These are phyloP conservation scores for Papiliotrema fonsecae DNA, from an alignment of 1,284 basidiomycete species.

Conservation along the genomic window DNA sequence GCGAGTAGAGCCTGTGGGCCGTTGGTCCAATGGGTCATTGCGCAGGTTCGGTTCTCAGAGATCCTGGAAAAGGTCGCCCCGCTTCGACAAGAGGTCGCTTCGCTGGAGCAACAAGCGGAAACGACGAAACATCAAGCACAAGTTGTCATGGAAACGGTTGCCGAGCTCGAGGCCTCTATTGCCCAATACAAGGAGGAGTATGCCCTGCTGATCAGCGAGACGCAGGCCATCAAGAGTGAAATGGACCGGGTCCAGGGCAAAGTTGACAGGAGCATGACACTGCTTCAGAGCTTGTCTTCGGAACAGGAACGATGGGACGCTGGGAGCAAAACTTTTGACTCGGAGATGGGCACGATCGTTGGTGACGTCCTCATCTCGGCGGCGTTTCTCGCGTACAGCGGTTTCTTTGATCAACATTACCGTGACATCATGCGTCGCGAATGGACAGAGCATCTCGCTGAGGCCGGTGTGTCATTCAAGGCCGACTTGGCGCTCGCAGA, in stretches of 20 bases:
- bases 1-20: constrained; percentile 98
- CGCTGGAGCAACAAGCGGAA: constrained; percentile 84
- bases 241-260: constrained; percentile 98
- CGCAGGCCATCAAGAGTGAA: constrained; percentile 92
- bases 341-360: constrained; percentile 97
- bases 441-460: constrained; percentile 82
- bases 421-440: constrained; percentile 96
- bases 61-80: constrained; percentile 98
- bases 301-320: constrained; percentile 93
- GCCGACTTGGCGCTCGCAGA: constrained; percentile 86
- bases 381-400: constrained; percentile 93
- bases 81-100: constrained; percentile 89
- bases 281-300: constrained; percentile 90
- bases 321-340: constrained; percentile 93
- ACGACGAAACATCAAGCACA: constrained; percentile 87
- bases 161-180: constrained; percentile 90
- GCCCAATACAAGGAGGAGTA: constrained; percentile 96
- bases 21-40: constrained; percentile 96
- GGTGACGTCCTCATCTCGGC: constrained; percentile 95
- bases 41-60: constrained; percentile 95
- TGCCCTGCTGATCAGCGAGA: constrained; percentile 92
- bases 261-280: constrained; percentile 93
- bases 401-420: constrained; percentile 98
- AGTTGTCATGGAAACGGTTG: constrained; percentile 86
- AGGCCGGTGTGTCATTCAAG: constrained; percentile 92